phyloP scores from a whole-genome alignment of 495 filamentous ascomycete species.

The Xylaria scruposa region DNA sequence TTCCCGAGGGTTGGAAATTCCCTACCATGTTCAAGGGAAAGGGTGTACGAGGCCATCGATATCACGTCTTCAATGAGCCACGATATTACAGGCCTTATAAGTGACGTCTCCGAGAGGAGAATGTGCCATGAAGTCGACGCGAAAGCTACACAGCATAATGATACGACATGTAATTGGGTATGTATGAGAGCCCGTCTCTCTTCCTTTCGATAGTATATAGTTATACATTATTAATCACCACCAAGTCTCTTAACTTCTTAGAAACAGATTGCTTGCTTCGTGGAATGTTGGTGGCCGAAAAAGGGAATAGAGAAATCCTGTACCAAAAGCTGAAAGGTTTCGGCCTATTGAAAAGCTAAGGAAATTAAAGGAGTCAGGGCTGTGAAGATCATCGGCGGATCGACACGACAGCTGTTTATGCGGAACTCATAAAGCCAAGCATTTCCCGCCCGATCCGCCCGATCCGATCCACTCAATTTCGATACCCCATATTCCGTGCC shows the following conservation, averaged over 20 bases:
- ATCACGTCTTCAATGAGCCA: conserved; percentile 96
- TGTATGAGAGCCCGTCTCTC: not conserved
- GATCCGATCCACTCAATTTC: conserved; percentile 5
- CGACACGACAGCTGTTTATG: conserved; percentile 12
- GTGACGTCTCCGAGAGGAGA: conserved; percentile 18
- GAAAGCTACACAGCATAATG: conserved; percentile 28
- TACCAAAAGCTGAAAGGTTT: not conserved
- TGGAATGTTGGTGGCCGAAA: not conserved
- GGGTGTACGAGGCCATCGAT: conserved; percentile 87
- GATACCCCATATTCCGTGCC: conserved; percentile 4
- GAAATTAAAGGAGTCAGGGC: not conserved
- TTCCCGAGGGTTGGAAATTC: conserved; percentile 80
- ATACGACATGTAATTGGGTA: conserved; percentile 26
- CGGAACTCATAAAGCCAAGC: conserved; percentile 8
- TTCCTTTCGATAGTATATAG: conserved; percentile 18
- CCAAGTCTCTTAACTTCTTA: not conserved
- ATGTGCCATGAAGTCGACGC: conserved; percentile 30
- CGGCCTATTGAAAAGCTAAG: not conserved
- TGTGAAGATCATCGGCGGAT: conserved; percentile 7
- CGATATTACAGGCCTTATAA: conserved; percentile 64
- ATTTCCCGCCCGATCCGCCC: conserved; percentile 14
- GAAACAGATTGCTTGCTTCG: not conserved
- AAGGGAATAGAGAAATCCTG: not conserved
- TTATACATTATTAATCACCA: not conserved
- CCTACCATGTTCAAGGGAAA: conserved; percentile 85